Evolutionary conservation across 2,329 filamentous ascomycete genomes (phyloP).

Genomic region (Sporothrix sp.): DNA sequence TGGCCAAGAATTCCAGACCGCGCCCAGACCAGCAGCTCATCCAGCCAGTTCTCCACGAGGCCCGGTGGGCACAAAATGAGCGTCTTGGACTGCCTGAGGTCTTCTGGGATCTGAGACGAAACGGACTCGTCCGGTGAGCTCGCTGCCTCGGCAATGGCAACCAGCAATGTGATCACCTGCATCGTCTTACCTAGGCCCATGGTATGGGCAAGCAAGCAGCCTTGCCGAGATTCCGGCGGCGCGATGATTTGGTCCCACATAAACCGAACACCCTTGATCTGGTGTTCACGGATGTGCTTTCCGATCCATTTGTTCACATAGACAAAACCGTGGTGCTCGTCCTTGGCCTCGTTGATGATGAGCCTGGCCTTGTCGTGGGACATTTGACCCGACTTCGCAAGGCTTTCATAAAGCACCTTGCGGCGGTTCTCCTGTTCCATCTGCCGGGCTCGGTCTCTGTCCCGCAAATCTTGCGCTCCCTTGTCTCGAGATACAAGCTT

Average conservation of each 20-base stretch:
- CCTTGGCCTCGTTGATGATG: constrained; percentile 58
- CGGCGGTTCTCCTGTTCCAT: constrained; percentile 45
- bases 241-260: constrained; percentile 77
- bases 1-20: constrained; percentile 45
- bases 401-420: constrained; percentile 35
- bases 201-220: constrained; percentile 75
- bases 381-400: constrained; percentile 34
- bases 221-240: constrained; percentile 49
- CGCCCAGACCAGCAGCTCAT: constrained; percentile 66
- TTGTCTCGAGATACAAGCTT: constrained; percentile 39
- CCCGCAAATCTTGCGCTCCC: constrained; percentile 43
- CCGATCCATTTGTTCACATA: constrained; percentile 58
- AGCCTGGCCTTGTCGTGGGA: constrained; percentile 39
- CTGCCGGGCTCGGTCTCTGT: constrained; percentile 43
- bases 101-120: constrained; percentile 55
- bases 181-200: constrained; percentile 93
- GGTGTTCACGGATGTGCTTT: constrained; percentile 62
- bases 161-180: constrained; percentile 77
- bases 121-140: constrained; percentile 48
- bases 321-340: constrained; percentile 49
- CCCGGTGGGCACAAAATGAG: constrained; percentile 67
- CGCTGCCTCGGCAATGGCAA: constrained; percentile 59
- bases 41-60: constrained; percentile 72
- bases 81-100: constrained; percentile 52
- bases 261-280: constrained; percentile 72